Percentiles rank a stretch among this genome's conserved stretches.
Evolutionary conservation across 768 basidiomycete genomes (phyloP).

Genomic region (Crucibulum laeve): DNA sequence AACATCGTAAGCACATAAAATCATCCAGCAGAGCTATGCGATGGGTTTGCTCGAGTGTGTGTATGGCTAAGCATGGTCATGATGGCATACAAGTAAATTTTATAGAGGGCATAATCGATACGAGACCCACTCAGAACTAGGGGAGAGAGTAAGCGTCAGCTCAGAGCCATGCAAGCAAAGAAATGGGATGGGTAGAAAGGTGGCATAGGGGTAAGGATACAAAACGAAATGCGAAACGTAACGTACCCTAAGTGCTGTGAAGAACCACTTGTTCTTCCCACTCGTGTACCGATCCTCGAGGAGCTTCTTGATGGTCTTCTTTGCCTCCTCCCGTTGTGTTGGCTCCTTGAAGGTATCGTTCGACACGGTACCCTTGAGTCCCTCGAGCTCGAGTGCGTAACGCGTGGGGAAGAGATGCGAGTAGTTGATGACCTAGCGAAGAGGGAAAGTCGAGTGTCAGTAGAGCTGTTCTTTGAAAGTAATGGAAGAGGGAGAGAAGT

Average conservation of each 20-base stretch:
- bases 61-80: conserved; percentile 25
- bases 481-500: no score
- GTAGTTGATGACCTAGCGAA: conserved; percentile 84
- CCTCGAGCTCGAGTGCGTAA: conserved; percentile 95
- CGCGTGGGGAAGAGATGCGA: conserved; percentile 99
- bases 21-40: not conserved
- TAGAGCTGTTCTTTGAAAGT: no score
- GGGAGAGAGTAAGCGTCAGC: no score
- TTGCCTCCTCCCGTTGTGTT: conserved; percentile 88
- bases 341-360: conserved; percentile 97
- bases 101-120: conserved; percentile 23
- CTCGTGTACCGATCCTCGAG: conserved; percentile 91
- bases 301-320: conserved; percentile 95
- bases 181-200: conserved; percentile 5
- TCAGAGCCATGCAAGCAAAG: no score
- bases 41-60: not conserved
- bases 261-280: conserved; percentile 99
- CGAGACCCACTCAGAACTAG: conserved; percentile 31
- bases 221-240: not conserved
- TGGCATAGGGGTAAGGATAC: not conserved
- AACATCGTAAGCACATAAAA: not conserved
- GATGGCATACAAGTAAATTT: conserved; percentile 28
- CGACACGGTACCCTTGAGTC: conserved; percentile 81
- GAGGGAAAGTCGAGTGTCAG: not conserved
- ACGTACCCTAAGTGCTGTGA: conserved; percentile 77